phyloP scores from a whole-genome alignment of 257 asterid species.

The Solanum paucissectum region DNA sequence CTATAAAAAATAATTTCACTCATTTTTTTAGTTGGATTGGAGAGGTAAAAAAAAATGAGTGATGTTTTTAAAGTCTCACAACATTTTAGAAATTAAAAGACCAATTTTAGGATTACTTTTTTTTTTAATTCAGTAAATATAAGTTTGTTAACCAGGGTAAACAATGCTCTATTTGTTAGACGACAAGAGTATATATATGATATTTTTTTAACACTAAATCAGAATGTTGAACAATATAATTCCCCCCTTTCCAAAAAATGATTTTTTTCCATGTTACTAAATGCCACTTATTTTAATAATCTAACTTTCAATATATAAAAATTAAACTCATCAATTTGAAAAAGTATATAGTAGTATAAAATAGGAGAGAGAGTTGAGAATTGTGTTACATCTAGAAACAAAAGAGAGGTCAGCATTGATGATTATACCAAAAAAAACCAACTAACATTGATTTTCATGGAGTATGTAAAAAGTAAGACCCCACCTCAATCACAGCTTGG shows the following conservation, averaged over 20 bases:
- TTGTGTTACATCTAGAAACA: background rate
- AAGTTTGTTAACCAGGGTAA: background rate
- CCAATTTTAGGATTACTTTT: background rate
- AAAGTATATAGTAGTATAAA: background rate
- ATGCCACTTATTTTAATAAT: background rate
- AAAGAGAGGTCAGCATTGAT: background rate
- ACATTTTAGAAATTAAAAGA: background rate
- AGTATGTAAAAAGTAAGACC: background rate
- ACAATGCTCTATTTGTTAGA: too few relatives aligned
- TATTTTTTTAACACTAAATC: too few relatives aligned
- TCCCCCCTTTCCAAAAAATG: background rate
- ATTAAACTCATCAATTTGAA: background rate
- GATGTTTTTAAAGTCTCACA: background rate
- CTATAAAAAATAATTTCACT: background rate
- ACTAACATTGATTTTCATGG: conserved; percentile 1
- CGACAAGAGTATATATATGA: too few relatives aligned
- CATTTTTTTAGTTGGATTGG: background rate
- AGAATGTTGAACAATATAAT: too few relatives aligned
- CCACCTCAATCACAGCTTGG: conserved; percentile 9
- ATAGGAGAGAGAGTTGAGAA: background rate
- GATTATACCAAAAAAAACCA: conserved; percentile 10
- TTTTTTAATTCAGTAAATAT: too few relatives aligned
- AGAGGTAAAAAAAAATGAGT: background rate
- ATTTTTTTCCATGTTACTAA: background rate
- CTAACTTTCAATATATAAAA: background rate